A percentile compares a stretch with the other conserved stretches of the same genome.
Evolutionary conservation across 2,329 filamentous ascomycete species (phyloP).

Genomic region (Fusarium bulbicola): DNA sequence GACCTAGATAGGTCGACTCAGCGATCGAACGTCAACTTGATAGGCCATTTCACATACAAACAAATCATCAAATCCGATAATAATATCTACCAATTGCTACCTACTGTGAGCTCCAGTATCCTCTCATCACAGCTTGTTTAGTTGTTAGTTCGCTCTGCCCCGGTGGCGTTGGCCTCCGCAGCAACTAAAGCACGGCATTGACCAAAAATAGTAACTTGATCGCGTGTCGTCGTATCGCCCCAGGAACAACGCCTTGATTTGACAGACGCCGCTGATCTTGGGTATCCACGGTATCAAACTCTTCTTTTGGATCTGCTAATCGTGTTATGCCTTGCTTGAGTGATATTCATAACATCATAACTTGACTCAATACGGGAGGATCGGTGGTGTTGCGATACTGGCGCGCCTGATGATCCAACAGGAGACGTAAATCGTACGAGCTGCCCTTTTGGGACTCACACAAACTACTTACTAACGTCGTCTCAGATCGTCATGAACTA

Average conservation of each 20-base stretch:
- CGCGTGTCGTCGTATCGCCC: slow-evolving; percentile 35
- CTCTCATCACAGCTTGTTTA: not conserved
- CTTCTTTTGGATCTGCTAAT: not conserved
- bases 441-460: not conserved
- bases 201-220: slow-evolving; percentile 41
- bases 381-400: not conserved
- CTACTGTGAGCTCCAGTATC: not conserved
- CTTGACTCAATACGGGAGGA: not conserved
- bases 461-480: not conserved
- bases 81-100: not conserved
- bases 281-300: slow-evolving; percentile 4
- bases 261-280: slow-evolving; percentile 11
- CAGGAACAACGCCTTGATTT: slow-evolving; percentile 30
- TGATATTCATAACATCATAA: not conserved
- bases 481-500: not conserved
- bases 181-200: not conserved
- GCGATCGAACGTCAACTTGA: not conserved
- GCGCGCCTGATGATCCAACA: not conserved
- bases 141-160: slow-evolving; percentile 1
- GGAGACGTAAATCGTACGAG: not conserved
- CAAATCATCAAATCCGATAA: not conserved
- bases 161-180: not conserved
- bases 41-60: not conserved
- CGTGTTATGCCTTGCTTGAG: not conserved
- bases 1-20: not conserved